Percentiles rank a stretch among this genome's conserved stretches.
phyloP scores from a whole-genome alignment of 176 grass and related monocot species.

The Neostapfia colusana region DNA sequence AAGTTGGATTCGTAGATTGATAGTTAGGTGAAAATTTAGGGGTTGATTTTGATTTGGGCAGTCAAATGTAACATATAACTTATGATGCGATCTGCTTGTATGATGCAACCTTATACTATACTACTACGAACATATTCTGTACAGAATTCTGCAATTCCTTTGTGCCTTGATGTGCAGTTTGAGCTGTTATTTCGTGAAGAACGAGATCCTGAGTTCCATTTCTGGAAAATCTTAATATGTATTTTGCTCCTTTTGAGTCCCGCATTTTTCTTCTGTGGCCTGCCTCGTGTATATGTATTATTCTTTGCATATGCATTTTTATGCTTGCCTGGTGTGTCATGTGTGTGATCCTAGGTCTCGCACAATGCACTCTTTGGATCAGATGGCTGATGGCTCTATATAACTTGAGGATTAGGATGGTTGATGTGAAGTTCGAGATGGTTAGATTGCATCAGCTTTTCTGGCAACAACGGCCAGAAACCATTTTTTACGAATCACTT shows the following conservation, averaged over 20 bases:
- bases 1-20: conserved; percentile 36
- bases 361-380: not conserved
- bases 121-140: conserved; percentile 16
- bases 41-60: conserved; percentile 21
- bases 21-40: conserved; percentile 43
- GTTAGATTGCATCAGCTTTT: no score
- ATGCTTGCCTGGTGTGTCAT: not conserved
- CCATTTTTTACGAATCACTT: not conserved
- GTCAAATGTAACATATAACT: conserved; percentile 47
- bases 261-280: not conserved
- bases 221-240: not conserved
- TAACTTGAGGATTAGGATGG: not conserved
- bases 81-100: conserved; percentile 42
- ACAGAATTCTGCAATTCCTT: conserved; percentile 17
- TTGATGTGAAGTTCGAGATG: conserved; percentile 25
- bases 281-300: not conserved
- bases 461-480: not conserved
- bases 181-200: conserved; percentile 12
- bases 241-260: not conserved
- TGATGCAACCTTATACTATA: conserved; percentile 22
- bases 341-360: conserved; percentile 2
- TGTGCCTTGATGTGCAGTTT: not conserved
- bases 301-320: not conserved
- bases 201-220: not conserved
- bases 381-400: conserved; percentile 12